phyloP scores from a whole-genome alignment of 495 filamentous ascomycete species.

The Darksidea phi region DNA sequence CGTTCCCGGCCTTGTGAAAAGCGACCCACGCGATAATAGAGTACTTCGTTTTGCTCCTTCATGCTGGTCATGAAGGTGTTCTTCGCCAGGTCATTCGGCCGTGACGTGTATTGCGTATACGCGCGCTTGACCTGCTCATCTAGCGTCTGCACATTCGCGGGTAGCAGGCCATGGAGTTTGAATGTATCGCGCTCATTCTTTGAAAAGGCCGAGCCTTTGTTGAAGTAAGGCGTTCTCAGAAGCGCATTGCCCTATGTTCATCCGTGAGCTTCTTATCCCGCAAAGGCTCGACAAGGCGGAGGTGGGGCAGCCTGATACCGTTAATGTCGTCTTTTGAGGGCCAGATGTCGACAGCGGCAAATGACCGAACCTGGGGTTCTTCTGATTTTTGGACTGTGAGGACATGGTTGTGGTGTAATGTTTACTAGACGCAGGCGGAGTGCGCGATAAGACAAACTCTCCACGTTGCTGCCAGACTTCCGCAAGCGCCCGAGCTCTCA shows the following conservation, averaged over 20 bases:
- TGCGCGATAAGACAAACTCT: no score
- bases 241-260: conserved; percentile 57
- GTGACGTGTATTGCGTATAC: conserved; percentile 71
- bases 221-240: conserved; percentile 69
- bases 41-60: conserved; percentile 77
- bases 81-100: conserved; percentile 63
- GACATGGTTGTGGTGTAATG: conserved; percentile 8
- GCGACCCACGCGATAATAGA: conserved; percentile 63
- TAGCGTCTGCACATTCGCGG: conserved; percentile 70
- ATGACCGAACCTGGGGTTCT: conserved; percentile 51
- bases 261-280: background rate
- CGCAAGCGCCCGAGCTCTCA: no score
- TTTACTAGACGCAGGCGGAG: no score
- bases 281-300: conserved; percentile 8
- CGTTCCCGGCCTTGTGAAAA: background rate
- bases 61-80: conserved; percentile 81
- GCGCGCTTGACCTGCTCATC: conserved; percentile 76
- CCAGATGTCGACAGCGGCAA: conserved; percentile 64
- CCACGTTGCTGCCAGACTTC: no score
- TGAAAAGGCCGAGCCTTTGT: conserved; percentile 81
- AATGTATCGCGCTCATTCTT: conserved; percentile 66
- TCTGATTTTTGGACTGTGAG: conserved; percentile 19
- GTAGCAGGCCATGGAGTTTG: conserved; percentile 68
- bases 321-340: conserved; percentile 60
- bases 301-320: no score